A percentile compares a stretch with the other conserved stretches of the same genome.
phyloP scores from a whole-genome alignment of 768 basidiomycete genomes.

The Boletus fagicola region DNA sequence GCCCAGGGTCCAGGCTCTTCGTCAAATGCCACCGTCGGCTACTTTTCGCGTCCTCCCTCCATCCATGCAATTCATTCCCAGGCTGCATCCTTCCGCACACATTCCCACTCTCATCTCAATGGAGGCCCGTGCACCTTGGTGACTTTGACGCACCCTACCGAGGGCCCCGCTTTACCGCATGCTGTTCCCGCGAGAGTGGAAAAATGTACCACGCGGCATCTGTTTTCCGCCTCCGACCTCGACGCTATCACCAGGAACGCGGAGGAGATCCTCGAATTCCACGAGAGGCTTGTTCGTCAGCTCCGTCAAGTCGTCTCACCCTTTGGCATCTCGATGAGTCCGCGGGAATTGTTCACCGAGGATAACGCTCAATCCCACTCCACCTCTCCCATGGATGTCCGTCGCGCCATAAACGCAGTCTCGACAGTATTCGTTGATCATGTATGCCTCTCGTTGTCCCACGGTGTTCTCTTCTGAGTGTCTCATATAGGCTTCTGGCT shows the following conservation, averaged over 20 bases:
- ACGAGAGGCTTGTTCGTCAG: slow-evolving; percentile 62
- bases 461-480: neutral
- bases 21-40: slow-evolving; percentile 28
- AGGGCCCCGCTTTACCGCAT: slow-evolving; percentile 8
- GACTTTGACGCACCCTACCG: slow-evolving; percentile 18
- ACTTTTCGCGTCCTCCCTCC: slow-evolving; percentile 38
- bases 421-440: slow-evolving; percentile 58
- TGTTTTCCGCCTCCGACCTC: slow-evolving; percentile 60
- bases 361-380: neutral
- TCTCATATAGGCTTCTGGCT: slow-evolving; percentile 59
- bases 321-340: slow-evolving; percentile 47
- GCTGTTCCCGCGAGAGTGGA: slow-evolving; percentile 24
- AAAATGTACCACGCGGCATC: slow-evolving; percentile 41
- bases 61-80: slow-evolving; percentile 42
- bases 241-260: slow-evolving; percentile 64
- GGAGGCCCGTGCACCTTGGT: slow-evolving; percentile 13
- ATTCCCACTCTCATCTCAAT: slow-evolving; percentile 41
- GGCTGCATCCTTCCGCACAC: slow-evolving; percentile 44
- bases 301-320: slow-evolving; percentile 49
- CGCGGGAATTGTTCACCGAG: slow-evolving; percentile 19
- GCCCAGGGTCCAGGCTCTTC: slow-evolving; percentile 22
- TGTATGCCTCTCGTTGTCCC: slow-evolving; percentile 35
- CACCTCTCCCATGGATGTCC: slow-evolving; percentile 40
- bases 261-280: slow-evolving; percentile 62
- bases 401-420: slow-evolving; percentile 36